These are phyloP conservation scores for Favolaschia claudopus DNA, from an alignment of 768 basidiomycete species.

Conservation along the genomic window DNA sequence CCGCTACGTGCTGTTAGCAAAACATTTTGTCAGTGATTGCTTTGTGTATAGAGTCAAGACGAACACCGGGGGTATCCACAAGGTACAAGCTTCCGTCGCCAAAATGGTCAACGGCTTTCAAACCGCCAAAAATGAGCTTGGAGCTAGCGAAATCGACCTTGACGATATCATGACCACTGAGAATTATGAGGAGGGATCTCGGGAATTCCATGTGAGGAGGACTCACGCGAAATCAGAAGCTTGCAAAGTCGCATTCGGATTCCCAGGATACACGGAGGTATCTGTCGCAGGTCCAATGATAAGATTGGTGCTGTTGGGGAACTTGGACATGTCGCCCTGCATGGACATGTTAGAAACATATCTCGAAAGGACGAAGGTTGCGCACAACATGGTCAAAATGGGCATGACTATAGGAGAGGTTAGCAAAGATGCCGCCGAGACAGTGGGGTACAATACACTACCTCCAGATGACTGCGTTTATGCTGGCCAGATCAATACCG, in stretches of 20 bases:
- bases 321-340: conserved; percentile 27
- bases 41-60: neutral
- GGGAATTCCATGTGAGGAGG: too few species aligned
- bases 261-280: conserved; percentile 8
- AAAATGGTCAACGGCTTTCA: conserved; percentile 18
- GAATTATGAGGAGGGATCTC: neutral
- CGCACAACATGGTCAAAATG: conserved; percentile 6
- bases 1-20: neutral
- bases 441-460: neutral
- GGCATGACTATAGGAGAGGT: neutral
- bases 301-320: conserved; percentile 20
- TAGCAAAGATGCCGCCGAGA: neutral
- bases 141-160: conserved; percentile 13
- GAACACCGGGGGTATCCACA: conserved; percentile 17
- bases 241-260: conserved; percentile 7
- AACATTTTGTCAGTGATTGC: neutral
- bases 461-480: conserved; percentile 8
- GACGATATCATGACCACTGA: conserved; percentile 14
- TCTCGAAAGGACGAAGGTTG: neutral
- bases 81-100: conserved; percentile 22
- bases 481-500: neutral
- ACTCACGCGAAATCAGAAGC: conserved; percentile 16
- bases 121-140: conserved; percentile 11
- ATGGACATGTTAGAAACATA: neutral
- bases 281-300: conserved; percentile 20